Evolutionary conservation across 805 yeast genomes (phyloP), one percentile per base, ranked within the genome.

Genomic region (Naumovozyma baii): DNA sequence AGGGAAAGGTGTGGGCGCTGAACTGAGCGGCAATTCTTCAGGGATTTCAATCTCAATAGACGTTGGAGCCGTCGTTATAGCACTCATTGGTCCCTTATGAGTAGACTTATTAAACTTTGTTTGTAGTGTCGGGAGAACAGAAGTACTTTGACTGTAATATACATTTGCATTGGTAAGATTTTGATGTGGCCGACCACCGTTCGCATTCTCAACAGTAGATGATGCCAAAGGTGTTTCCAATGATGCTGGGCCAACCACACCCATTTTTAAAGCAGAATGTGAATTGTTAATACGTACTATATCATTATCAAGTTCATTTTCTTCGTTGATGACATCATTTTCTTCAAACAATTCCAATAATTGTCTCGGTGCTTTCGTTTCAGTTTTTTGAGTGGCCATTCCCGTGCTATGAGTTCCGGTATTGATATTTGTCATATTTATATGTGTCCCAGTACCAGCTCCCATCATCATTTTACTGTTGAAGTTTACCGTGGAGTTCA

Each of bases 11-110:
- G 50, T 36, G 12, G 48, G 48, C 9, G 48, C 35, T 2, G 56
- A 34, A 15, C 52, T 53, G 1, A 49, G 48, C 9, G 66, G 66
- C 26, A 61, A 40, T 34, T 61, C 66, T 44, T 60, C 64, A 2
- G 90, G 90, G 32, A 82, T 83, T 54, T 81, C 88, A 43, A 73
- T 73, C 43, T 73, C 73, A 2, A 80, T 68, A 2, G 85, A 81
- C 0, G 82, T 73, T 8, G 74, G 70, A 14, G 66, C 64, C 31
- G 74, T 54, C 4, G 66, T 63, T n/a, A 47, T 44, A 2, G 60
- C 49, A 39, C 54, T 55, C 4, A 47, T 38, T 2, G 57, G 53
- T 3, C 55, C 61, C 34, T 39, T 41, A n/a, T 29, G 4, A 44
- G 25, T 0, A n/a, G 50, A 36, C 19, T 52, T 54, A 31, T 32